These are phyloP conservation scores for Didymella keratinophila DNA, from an alignment of 2,329 filamentous ascomycete genomes.

Conservation along the genomic window DNA sequence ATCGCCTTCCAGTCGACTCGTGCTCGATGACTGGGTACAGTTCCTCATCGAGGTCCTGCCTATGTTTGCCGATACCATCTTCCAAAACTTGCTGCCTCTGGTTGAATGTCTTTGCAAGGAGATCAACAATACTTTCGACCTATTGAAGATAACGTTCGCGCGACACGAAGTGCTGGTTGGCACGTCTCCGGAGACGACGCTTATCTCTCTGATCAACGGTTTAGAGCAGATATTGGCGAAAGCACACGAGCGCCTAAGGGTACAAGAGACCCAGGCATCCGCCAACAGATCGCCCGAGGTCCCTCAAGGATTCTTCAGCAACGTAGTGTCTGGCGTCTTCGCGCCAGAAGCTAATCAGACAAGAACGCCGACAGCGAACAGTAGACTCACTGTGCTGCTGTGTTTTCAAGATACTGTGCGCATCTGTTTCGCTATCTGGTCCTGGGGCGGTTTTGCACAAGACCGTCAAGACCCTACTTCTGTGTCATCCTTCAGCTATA, in stretches of 20 bases:
- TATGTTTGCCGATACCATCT: conserved; percentile 82
- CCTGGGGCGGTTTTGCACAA: conserved; percentile 77
- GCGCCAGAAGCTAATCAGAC: conserved; percentile 77
- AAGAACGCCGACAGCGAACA: conserved; percentile 89
- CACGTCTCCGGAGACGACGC: conserved; percentile 69
- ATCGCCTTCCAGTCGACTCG: conserved; percentile 73
- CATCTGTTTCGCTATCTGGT: conserved; percentile 93
- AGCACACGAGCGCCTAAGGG: conserved; percentile 81
- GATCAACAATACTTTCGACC: conserved; percentile 74
- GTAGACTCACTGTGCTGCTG: conserved; percentile 89
- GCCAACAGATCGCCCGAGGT: conserved; percentile 80
- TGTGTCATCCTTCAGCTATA: conserved; percentile 86
- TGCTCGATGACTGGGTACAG: conserved; percentile 89
- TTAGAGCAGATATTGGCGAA: conserved; percentile 89
- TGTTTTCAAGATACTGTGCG: conserved; percentile 96
- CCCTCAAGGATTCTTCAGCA: conserved; percentile 88
- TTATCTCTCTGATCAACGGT: conserved; percentile 89
- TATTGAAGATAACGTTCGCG: conserved; percentile 71
- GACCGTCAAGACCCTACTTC: conserved; percentile 72
- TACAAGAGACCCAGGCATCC: conserved; percentile 75
- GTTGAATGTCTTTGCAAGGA: conserved; percentile 89
- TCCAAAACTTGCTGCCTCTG: conserved; percentile 87
- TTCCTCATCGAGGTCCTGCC: conserved; percentile 86
- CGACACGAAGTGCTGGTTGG: conserved; percentile 39
- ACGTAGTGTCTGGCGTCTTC: conserved; percentile 92